Evolutionary conservation across 2,329 filamentous ascomycete species (phyloP).

Genomic region (Rachicladosporium sp.): DNA sequence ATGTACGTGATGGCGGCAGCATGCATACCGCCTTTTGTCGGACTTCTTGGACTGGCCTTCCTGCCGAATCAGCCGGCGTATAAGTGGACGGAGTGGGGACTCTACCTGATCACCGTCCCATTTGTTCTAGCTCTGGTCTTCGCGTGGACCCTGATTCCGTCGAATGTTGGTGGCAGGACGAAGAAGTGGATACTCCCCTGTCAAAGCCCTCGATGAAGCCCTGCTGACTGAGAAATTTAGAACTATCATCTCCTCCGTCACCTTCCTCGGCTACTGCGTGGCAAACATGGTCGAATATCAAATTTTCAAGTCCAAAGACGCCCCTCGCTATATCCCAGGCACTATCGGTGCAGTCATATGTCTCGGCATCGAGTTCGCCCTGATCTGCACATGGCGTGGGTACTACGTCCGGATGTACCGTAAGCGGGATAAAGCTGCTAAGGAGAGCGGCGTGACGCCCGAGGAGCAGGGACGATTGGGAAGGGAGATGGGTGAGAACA

Average conservation of each 20-base stretch:
- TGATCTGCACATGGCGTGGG: conserved; percentile 29
- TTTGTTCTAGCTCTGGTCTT: conserved; percentile 24
- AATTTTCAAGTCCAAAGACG: conserved; percentile 33
- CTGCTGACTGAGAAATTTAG: conserved; percentile 15
- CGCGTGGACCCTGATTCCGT: conserved; percentile 28
- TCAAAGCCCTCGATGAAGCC: too few relatives aligned
- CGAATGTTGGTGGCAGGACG: conserved; percentile 35
- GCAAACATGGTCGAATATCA: conserved; percentile 38
- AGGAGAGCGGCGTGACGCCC: conserved; percentile 25
- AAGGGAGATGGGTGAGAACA: conserved; percentile 55
- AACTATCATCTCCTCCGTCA: conserved; percentile 33
- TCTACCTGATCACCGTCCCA: conserved; percentile 24
- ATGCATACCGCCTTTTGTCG: conserved; percentile 23
- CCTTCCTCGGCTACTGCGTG: conserved; percentile 36
- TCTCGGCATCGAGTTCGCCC: conserved; percentile 18
- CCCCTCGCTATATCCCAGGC: conserved; percentile 34
- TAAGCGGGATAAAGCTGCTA: conserved; percentile 13
- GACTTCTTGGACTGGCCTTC: conserved; percentile 24
- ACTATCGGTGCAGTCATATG: conserved; percentile 30
- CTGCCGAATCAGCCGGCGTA: conserved; percentile 20
- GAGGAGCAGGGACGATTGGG: conserved; percentile 53
- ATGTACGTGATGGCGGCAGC: conserved; percentile 24
- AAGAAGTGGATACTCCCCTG: too few relatives aligned
- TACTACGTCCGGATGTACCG: conserved; percentile 31
- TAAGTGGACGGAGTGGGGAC: conserved; percentile 27